A percentile compares a stretch with the other conserved stretches of the same genome.
These are phyloP conservation scores for Discostella stelligeroides DNA, from an alignment of 108 stramenopile species.

Conservation along the genomic window DNA sequence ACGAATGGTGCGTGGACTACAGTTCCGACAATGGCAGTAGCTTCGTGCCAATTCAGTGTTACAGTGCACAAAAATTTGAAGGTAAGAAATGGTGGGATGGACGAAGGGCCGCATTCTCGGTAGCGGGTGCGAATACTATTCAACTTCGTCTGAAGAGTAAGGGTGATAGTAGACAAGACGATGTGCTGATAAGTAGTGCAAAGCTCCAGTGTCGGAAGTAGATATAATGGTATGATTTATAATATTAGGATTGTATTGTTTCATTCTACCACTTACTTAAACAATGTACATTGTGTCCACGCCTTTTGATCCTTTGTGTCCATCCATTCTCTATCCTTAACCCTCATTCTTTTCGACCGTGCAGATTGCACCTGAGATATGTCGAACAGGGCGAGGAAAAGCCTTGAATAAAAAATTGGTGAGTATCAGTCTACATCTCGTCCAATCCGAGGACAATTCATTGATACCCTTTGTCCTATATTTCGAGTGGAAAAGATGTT, in stretches of 20 bases:
- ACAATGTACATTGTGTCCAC: too few relatives aligned
- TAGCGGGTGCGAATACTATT: background rate
- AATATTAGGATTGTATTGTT: too few relatives aligned
- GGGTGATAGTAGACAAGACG: background rate
- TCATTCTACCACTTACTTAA: too few relatives aligned
- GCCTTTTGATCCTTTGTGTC: too few relatives aligned
- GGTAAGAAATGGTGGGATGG: background rate
- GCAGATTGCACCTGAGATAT: too few relatives aligned
- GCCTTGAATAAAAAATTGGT: too few relatives aligned
- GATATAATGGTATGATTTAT: background rate
- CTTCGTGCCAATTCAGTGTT: background rate
- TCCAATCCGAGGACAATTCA: too few relatives aligned
- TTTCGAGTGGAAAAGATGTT: too few relatives aligned
- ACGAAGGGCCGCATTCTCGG: background rate
- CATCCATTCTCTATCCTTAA: too few relatives aligned
- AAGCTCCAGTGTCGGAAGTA: constrained; percentile 5
- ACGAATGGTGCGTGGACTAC: constrained; percentile 13
- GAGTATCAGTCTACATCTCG: background rate
- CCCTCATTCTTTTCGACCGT: too few relatives aligned
- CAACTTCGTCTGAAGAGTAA: constrained; percentile 2
- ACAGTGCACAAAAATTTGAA: background rate
- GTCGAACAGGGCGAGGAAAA: too few relatives aligned
- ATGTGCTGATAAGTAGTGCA: constrained; percentile 1
- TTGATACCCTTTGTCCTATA: too few relatives aligned
- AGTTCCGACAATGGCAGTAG: background rate